Base-by-base conservation (phyloP, 495 filamentous ascomycete species). In the Jackrogersella multiformis region DNA sequence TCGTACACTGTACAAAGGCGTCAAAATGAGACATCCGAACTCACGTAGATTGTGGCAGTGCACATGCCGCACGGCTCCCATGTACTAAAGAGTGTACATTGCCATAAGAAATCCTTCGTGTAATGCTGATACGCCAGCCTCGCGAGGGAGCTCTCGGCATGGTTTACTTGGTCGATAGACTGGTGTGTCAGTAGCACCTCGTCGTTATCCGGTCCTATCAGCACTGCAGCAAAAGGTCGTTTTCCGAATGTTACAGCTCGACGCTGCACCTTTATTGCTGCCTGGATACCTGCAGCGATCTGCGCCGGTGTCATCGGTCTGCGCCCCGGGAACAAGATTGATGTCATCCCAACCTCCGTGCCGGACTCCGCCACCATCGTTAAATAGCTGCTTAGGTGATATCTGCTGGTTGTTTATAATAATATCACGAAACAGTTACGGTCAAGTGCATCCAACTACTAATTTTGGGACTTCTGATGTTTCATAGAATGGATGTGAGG, bases 41-140 rank as follows among this genome's bases (percentile, higher is more conserved):
- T 73, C 75, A 52, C 61, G 76, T 77, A 73, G 10, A 71, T 62
- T 5, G 71, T 73, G 15, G 61, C 49, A 16, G 71, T 73, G 61
- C 84, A 86, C 84, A 86, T 86, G 15, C 81, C 83, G 66, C 84
- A 86, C 5, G 84, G 84, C 66, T 87, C 83, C 83, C 84, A 87
- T 5, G 83, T 85, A 13, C 79, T 81, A 18, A 85, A 77, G 21
- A 85, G 71, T 2, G 84, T 85, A 60, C 83, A 85, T 8, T 60
- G 65, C 69, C 78, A 79, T 0, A 86, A 76, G 62, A 79, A 87
- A 5, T 77, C 76, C 65, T 80, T 80, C 12, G 78, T 70, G 55
- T 82, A 85, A 60, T 85, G 83, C 3, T 74, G 72, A 30, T 84
- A 83, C 4, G 84, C 81, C 41, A 84, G 74, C 49, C 83, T 77